These are phyloP conservation scores for Euryodendron excelsum DNA, from an alignment of 148 eudicot genomes.

Conservation along the genomic window DNA sequence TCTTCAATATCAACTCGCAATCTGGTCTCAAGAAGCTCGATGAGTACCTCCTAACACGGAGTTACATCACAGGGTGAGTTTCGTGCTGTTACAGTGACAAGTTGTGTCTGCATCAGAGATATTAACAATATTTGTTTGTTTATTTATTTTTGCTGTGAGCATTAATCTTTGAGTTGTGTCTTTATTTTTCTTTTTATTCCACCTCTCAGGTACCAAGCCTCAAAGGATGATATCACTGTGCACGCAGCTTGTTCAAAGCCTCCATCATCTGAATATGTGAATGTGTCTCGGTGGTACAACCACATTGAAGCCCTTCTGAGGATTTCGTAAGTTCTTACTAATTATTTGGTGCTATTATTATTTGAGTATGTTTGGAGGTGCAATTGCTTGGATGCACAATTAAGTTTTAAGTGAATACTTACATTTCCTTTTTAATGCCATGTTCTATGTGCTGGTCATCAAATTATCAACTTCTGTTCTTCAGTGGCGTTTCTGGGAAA, in stretches of 20 bases:
- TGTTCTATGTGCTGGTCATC: neutral
- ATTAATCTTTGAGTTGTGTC: neutral
- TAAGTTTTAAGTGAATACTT: neutral
- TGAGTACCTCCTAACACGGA: slow-evolving; percentile 70
- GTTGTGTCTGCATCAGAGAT: neutral
- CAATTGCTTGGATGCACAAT: neutral
- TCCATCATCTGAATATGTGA: slow-evolving; percentile 67
- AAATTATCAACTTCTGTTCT: neutral
- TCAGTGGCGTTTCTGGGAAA: slow-evolving; percentile 81
- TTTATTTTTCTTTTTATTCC: neutral
- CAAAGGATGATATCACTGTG: slow-evolving; percentile 89
- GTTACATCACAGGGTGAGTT: slow-evolving; percentile 84
- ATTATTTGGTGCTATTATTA: neutral
- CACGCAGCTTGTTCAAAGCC: slow-evolving; percentile 54
- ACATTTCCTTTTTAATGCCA: neutral
- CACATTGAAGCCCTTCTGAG: slow-evolving; percentile 90
- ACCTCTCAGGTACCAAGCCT: slow-evolving; percentile 70
- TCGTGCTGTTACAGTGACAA: neutral
- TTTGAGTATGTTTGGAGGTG: slow-evolving; percentile 5
- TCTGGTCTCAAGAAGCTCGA: slow-evolving; percentile 92
- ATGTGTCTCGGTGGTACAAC: slow-evolving; percentile 77
- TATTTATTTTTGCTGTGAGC: neutral
- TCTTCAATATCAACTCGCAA: slow-evolving; percentile 48
- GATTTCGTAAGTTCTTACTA: slow-evolving; percentile 68
- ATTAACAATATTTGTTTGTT: no score